phyloP scores from a whole-genome alignment of 2,329 filamentous ascomycete species.

The Neurospora crassa region DNA sequence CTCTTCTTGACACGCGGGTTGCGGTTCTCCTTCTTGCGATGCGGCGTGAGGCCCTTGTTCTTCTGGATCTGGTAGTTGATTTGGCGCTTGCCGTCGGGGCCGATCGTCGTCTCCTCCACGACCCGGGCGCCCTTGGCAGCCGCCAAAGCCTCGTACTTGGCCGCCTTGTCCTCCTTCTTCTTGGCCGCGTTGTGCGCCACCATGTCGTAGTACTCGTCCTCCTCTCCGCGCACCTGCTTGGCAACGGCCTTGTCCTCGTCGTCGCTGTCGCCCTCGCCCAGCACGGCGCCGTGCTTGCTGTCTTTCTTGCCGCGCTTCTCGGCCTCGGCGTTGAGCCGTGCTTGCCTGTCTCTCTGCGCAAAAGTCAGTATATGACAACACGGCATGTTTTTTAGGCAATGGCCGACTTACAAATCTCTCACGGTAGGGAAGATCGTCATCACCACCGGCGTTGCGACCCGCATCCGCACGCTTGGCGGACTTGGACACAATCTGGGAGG shows the following conservation, averaged over 20 bases:
- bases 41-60: conserved; percentile 89
- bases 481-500: conserved; percentile 93
- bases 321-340: conserved; percentile 79
- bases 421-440: conserved; percentile 76
- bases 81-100: conserved; percentile 78
- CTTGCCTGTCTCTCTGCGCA: conserved; percentile 60
- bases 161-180: conserved; percentile 65
- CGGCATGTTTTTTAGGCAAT: too few relatives aligned
- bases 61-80: conserved; percentile 93
- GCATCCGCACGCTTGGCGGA: conserved; percentile 72
- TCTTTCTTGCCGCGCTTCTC: conserved; percentile 67
- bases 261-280: conserved; percentile 57
- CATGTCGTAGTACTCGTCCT: conserved; percentile 83
- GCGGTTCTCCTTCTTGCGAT: conserved; percentile 84
- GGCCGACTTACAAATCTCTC: conserved; percentile 53
- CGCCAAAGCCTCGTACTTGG: conserved; percentile 44
- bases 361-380: conserved; percentile 2
- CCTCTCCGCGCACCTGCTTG: conserved; percentile 40
- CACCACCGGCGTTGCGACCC: conserved; percentile 66
- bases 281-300: conserved; percentile 52
- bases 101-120: conserved; percentile 58
- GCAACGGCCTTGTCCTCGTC: conserved; percentile 52
- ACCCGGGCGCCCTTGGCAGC: conserved; percentile 56
- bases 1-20: conserved; percentile 98
- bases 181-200: conserved; percentile 59